phyloP scores from a whole-genome alignment of 495 filamentous ascomycete species.

The Penicillium odoratum region DNA sequence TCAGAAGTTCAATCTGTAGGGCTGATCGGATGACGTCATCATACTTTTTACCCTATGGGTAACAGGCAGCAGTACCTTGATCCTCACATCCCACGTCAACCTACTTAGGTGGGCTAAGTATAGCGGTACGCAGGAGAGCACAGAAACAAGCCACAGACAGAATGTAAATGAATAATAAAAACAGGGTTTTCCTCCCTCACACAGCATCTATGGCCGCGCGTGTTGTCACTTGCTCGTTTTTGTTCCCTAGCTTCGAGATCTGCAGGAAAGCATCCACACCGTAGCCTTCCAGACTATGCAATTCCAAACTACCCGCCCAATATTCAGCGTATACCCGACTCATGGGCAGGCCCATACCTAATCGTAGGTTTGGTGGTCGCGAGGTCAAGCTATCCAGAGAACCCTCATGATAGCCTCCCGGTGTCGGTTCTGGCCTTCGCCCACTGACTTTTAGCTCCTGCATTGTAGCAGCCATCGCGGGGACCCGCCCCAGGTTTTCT shows the following conservation, averaged over 20 bases:
- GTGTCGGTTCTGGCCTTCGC: slow-evolving; percentile 21
- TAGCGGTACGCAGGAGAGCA: slow-evolving; percentile 3
- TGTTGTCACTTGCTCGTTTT: slow-evolving; percentile 93
- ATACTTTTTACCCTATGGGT: background rate
- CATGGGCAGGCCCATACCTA: slow-evolving; percentile 94
- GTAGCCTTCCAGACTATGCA: slow-evolving; percentile 94
- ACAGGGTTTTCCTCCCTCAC: slow-evolving; percentile 37
- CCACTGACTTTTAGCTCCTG: slow-evolving; percentile 67
- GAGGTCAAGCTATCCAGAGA: slow-evolving; percentile 77
- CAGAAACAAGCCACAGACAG: background rate
- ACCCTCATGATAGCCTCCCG: slow-evolving; percentile 48
- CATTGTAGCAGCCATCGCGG: slow-evolving; percentile 91
- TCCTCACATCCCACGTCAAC: background rate
- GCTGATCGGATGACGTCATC: slow-evolving; percentile 17
- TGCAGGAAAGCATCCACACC: slow-evolving; percentile 97
- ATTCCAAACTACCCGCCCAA: slow-evolving; percentile 90
- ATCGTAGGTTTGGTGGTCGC: slow-evolving; percentile 79
- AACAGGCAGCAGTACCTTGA: background rate
- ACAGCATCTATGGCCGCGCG: slow-evolving; percentile 88
- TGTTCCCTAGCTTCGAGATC: slow-evolving; percentile 96
- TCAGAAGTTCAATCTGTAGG: slow-evolving; percentile 4
- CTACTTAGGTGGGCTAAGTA: background rate
- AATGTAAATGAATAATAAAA: background rate
- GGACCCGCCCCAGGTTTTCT: slow-evolving; percentile 81
- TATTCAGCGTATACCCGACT: slow-evolving; percentile 97